Evolutionary conservation across 345 rosid species (phyloP).

Genomic region (Tarenaya hassleriana): DNA sequence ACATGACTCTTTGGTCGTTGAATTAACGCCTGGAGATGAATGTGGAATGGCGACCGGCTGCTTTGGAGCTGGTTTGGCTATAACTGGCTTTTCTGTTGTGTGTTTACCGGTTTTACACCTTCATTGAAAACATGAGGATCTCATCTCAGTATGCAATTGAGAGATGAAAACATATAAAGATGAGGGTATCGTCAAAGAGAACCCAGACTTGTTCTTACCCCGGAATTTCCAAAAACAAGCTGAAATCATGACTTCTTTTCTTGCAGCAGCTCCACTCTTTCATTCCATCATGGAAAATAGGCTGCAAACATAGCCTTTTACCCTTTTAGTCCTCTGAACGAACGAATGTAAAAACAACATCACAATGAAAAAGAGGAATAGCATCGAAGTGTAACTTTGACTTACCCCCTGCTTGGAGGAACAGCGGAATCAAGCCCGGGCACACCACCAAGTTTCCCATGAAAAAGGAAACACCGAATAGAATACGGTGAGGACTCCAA

Average conservation of each 20-base stretch:
- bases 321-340: constrained; percentile 8
- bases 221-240: constrained; percentile 72
- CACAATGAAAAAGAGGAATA: constrained; percentile 1
- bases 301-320: constrained; percentile 39
- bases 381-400: constrained; percentile 15
- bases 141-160: constrained; percentile 5
- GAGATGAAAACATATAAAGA: constrained; percentile 5
- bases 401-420: constrained; percentile 64
- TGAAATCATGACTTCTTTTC: constrained; percentile 89
- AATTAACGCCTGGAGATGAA: constrained; percentile 29
- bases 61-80: constrained; percentile 42
- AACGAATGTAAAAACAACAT: constrained; percentile 5
- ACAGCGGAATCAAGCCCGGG: constrained; percentile 23
- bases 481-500: not conserved
- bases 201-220: constrained; percentile 44
- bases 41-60: constrained; percentile 30
- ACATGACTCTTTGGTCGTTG: constrained; percentile 59
- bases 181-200: not conserved
- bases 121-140: constrained; percentile 25
- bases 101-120: constrained; percentile 95
- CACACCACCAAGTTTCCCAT: constrained; percentile 3
- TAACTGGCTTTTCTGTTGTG: constrained; percentile 79
- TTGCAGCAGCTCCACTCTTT: constrained; percentile 99
- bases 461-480: not conserved
- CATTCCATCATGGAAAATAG: constrained; percentile 88